Base-by-base conservation (phyloP, 331 rosid species). In the Pyracantha coccinea region DNA sequence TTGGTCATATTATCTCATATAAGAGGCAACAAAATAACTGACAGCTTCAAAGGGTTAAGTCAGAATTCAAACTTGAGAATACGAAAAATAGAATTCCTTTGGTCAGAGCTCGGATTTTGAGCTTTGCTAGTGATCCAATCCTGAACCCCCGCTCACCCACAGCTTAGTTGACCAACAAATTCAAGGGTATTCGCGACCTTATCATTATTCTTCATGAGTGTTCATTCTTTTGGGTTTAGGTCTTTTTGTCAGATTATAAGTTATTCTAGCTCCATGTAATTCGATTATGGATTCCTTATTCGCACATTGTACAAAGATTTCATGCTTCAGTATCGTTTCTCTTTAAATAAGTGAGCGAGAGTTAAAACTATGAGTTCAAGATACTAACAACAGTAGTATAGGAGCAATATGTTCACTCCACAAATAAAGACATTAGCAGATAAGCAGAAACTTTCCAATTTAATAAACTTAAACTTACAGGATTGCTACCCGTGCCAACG, bases 401-500 rank as follows among this genome's bases (percentile, higher is more conserved):
- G 27, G 57, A 10, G 15, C 27, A 23, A 32, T 57, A 41, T 68
- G 72, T 23, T 66, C 5, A 21, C 21, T 41, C 33, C 24, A 41
- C 8, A 68, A 38, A 38, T 68, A 23, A 7, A 55, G 27, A 44
- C 55, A 44, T 6, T 7, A 11, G 29, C 15, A 2, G 12, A 33
- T n/a, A 24, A 2, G 27, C 32, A 59, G 45, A 13, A 79, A 74
- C 35, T 71, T 71, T 52, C 47, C 20, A 31, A 71, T 20, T 16
- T 31, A 69, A 57, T n/a, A 23, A 33, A 83, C 65, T 12, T 60
- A 33, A 74, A 86, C 99, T 94, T 87, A 94, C 99, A 79, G 97
- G 99, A 92, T 94, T 94, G 86, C 99, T 92, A 69, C 99, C 97
- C 41, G 84, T 82, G 73, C 99, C 99, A 87, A 94, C 96, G 58